Evolutionary conservation across 345 rosid genomes (phyloP), one percentile per base, ranked within the genome.

Genomic region (Linum usitatissimum): DNA sequence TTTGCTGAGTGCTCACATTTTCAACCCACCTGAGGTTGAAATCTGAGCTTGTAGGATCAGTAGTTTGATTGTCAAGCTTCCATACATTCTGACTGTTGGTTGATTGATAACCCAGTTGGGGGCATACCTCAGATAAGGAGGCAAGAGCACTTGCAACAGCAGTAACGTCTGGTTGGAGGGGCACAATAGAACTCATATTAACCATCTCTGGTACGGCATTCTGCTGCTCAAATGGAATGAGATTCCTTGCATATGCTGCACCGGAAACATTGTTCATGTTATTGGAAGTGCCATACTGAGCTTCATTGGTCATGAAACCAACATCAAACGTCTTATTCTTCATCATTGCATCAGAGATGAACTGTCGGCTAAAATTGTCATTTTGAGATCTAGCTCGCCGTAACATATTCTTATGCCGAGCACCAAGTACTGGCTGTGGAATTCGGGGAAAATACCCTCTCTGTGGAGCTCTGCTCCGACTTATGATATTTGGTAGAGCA

Each of bases 351-450:
- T 57, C 63, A n/a, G 80, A 45, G 67, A 66, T 71, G 56, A 61
- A 64, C 39, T 64, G 82, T 10, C 70, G 23, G 57, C 73, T 74
- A 39, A 30, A 9, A 62, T 64, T 65, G 62, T 60, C 62, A 57
- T 40, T 42, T 60, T 17, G 65, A 53, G 65, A 61, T 55, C 75
- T 77, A 77, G 71, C 76, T 71, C 55, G 75, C 59, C 53, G 73
- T 60, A 78, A 59, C 58, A 68, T 53, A 57, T 54, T 67, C 72
- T 57, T 65, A 42, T 23, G 28, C 28, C 58, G 76, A 54, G 62
- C 78, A 42, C 70, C 71, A 70, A 31, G 69, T 48, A 67, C 61
- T 62, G 66, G 74, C 63, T 59, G 78, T 9, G 78, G 36, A 4
- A 60, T 63, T 0, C 55, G 14, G 23, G 9, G 77, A 42, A 9